Conservation (phyloP, 805 yeast genomes). For the Dipodascus albidus region DNA sequence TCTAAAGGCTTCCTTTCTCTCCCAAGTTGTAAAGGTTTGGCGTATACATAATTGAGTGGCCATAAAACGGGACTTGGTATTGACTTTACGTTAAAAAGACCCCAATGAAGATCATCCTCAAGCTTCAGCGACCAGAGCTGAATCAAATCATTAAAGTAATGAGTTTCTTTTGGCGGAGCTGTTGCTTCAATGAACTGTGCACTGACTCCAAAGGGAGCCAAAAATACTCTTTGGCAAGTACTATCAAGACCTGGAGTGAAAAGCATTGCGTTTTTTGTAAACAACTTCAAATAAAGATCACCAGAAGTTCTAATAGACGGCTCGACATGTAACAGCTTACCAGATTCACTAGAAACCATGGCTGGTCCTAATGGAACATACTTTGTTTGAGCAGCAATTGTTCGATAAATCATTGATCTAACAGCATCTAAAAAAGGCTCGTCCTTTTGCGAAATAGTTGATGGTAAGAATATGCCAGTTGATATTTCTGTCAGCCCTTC, state of each 20-base stretch:
- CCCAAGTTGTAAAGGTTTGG: neutral
- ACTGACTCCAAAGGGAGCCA: constrained; percentile 7
- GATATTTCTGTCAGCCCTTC: constrained; percentile 18
- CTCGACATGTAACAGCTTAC: constrained; percentile 13
- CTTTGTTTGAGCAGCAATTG: constrained; percentile 6
- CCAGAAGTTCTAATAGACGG: constrained; percentile 14
- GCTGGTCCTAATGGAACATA: constrained; percentile 13
- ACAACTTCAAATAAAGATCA: constrained; percentile 14
- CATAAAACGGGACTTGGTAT: neutral
- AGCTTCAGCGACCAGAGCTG: constrained; percentile 5
- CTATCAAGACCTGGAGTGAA: neutral
- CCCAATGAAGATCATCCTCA: neutral
- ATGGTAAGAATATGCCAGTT: constrained; percentile 19
- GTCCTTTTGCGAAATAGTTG: constrained; percentile 14
- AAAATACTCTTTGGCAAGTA: constrained; percentile 2
- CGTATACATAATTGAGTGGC: neutral
- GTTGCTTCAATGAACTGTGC: constrained; percentile 4
- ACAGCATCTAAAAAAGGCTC: constrained; percentile 16
- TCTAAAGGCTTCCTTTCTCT: constrained; percentile 1
- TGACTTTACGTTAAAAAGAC: neutral
- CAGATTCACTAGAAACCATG: constrained; percentile 8
- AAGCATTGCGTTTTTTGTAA: constrained; percentile 7
- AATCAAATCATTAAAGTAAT: constrained; percentile 4
- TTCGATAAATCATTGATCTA: constrained; percentile 8
- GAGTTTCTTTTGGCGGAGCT: constrained; percentile 6